phyloP scores from a whole-genome alignment of 2,329 filamentous ascomycete species.

The Huntiella omanensis region DNA sequence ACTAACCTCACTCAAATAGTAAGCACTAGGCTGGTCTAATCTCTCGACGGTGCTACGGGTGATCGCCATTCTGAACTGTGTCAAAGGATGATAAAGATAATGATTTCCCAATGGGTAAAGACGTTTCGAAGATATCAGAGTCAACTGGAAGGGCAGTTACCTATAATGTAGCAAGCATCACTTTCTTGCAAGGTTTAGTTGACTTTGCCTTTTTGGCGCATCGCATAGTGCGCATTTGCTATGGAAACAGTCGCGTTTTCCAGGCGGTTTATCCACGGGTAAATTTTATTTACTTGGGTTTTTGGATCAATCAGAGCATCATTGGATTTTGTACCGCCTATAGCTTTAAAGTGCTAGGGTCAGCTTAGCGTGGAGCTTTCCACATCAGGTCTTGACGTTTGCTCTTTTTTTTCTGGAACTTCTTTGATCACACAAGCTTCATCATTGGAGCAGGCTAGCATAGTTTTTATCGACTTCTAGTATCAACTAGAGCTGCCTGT shows the following conservation, averaged over 20 bases:
- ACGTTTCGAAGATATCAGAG: neutral
- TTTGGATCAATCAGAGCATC: neutral
- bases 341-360: no score
- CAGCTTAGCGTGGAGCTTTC: no score
- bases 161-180: no score
- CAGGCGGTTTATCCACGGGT: neutral
- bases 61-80: conserved; percentile 2
- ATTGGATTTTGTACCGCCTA: no score
- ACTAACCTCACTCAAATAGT: conserved; percentile 65
- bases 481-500: no score
- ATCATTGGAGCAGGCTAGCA: no score
- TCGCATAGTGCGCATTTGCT: neutral
- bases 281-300: neutral
- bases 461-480: no score
- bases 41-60: conserved; percentile 55
- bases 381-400: no score
- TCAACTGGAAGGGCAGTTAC: no score
- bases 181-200: neutral
- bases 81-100: neutral
- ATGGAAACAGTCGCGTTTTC: conserved; percentile 2
- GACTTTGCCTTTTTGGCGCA: neutral
- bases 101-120: neutral
- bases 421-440: no score
- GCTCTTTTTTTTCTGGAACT: no score
- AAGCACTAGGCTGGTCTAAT: conserved; percentile 85